phyloP scores from a whole-genome alignment of 257 asterid genomes.

The Rubia yunnanensis region DNA sequence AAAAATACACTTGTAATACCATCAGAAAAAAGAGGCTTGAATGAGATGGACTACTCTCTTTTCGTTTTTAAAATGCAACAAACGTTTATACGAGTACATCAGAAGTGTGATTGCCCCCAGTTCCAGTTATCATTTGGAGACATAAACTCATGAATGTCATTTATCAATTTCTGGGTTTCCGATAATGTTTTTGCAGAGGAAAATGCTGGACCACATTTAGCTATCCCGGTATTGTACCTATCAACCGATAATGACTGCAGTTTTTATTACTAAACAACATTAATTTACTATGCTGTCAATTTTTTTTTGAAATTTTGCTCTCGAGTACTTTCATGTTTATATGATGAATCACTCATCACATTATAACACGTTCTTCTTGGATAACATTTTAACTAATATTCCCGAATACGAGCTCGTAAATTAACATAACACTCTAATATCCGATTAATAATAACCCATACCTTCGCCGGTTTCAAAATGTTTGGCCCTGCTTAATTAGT shows the following conservation, averaged over 20 bases:
- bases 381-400: too few relatives aligned
- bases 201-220: slow-evolving; percentile 24
- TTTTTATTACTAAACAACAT: slow-evolving; percentile 14
- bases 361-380: too few relatives aligned
- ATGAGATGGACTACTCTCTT: not conserved
- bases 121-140: slow-evolving; percentile 6
- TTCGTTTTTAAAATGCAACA: not conserved
- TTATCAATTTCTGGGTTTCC: slow-evolving; percentile 23
- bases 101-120: not conserved
- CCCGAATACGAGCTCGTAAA: too few relatives aligned
- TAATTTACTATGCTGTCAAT: not conserved
- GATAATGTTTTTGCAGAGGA: slow-evolving; percentile 10
- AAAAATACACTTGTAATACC: too few relatives aligned
- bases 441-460: too few relatives aligned
- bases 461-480: too few relatives aligned
- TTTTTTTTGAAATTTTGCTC: not conserved
- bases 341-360: too few relatives aligned
- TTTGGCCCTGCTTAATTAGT: too few relatives aligned
- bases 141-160: not conserved
- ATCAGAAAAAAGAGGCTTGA: not conserved
- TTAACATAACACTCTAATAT: too few relatives aligned
- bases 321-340: too few relatives aligned
- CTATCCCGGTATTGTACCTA: slow-evolving; percentile 22
- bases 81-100: not conserved
- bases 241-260: slow-evolving; percentile 27